Conservation (phyloP, 495 filamentous ascomycete species). For the Bacidia rubella region DNA sequence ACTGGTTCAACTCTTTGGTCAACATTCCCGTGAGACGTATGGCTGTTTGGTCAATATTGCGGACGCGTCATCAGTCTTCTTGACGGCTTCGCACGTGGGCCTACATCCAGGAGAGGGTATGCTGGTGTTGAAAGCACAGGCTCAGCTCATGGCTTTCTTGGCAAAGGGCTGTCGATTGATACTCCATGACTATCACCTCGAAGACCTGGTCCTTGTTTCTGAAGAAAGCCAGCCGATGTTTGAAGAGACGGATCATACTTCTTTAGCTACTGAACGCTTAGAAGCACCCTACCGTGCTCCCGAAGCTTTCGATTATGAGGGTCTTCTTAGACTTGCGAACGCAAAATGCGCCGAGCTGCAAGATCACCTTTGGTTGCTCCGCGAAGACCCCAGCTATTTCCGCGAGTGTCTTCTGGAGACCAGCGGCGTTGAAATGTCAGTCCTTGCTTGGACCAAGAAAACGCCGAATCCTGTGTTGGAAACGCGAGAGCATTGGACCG, state of each 20-base stretch:
- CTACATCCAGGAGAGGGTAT: constrained; percentile 31
- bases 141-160: constrained; percentile 31
- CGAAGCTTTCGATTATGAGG: constrained; percentile 26
- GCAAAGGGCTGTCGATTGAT: constrained; percentile 25
- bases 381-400: constrained; percentile 44
- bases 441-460: neutral
- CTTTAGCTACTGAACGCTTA: constrained; percentile 7
- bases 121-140: constrained; percentile 32
- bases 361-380: constrained; percentile 25
- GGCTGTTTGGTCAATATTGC: constrained; percentile 34
- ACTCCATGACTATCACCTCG: constrained; percentile 28
- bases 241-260: neutral
- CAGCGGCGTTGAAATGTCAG: constrained; percentile 27
- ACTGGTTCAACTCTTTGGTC: constrained; percentile 31
- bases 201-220: neutral
- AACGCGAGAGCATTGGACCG: neutral
- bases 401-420: constrained; percentile 20
- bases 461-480: neutral
- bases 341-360: constrained; percentile 26
- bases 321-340: constrained; percentile 26
- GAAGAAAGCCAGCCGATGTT: constrained; percentile 15
- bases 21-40: constrained; percentile 18
- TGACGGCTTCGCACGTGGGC: constrained; percentile 22
- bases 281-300: constrained; percentile 37
- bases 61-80: constrained; percentile 27